Base-by-base conservation (phyloP, 306 rosid genomes). In the Senna tora region DNA sequence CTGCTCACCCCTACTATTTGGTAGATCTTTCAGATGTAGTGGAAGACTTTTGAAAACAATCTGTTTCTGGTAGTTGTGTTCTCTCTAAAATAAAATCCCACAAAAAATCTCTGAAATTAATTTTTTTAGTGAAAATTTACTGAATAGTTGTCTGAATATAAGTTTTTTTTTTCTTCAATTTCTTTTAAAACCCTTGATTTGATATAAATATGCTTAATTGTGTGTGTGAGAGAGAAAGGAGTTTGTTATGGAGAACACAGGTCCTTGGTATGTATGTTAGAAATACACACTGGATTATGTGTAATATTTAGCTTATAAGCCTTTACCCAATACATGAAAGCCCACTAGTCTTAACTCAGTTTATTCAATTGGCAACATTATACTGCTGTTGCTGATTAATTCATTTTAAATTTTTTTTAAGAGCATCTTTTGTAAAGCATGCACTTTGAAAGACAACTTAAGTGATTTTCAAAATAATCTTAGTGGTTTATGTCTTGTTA, bases 1-100 rank as follows among this genome's bases (percentile, higher is more conserved):
- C n/a, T n/a, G n/a, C n/a, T n/a, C n/a, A n/a, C n/a, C n/a, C n/a
- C n/a, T n/a, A n/a, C 64, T 59, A 21, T 69, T 12, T 50, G 54
- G 21, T 53, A 55, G 30, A 51, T 50, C 46, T 45, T 71, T 65
- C 30, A 65, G 39, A 47, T 67, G 5, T 38, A 65, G 67, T 59
- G 47, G 51, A 34, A 17, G 20, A 10, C 56, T 12, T 57, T 25
- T 54, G 25, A 60, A 76, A 69, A 17, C 45, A 52, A 60, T 5
- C 70, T 20, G 42, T 15, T 68, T 42, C 45, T 32, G 20, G n/a
- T 77, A 15, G 21, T 56, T 51, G 32, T 60, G 5, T 67, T 58
- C 28, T 21, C 25, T 67, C 77, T 66, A 65, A 36, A 16, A 69
- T 71, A 45, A 39, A 66, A 49, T 2, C 1, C 22, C 0, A 16